Percentiles rank a stretch among this genome's conserved stretches.
Conservation (phyloP, 2,329 filamentous ascomycete genomes). For the Venturia nashicola region DNA sequence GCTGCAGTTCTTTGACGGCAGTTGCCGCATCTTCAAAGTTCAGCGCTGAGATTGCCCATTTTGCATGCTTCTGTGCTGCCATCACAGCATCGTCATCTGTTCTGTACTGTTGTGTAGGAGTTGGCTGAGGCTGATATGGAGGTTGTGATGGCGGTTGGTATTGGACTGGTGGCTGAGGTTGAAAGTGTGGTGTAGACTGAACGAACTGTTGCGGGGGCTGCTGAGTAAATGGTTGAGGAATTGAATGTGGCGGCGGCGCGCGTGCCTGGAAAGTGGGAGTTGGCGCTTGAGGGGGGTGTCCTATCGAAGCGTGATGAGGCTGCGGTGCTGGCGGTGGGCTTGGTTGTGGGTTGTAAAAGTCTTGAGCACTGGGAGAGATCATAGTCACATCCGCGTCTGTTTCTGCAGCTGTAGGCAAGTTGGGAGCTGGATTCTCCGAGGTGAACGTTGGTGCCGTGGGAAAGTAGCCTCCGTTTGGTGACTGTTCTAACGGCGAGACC, state of each 20-base stretch:
- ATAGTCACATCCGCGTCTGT: slow-evolving; percentile 4
- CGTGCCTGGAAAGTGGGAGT: slow-evolving; percentile 3
- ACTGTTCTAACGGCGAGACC: slow-evolving; percentile 41
- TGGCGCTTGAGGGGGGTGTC: slow-evolving; percentile 8
- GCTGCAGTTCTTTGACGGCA: slow-evolving; percentile 70
- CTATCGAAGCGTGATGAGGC: slow-evolving; percentile 5
- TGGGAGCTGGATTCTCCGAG: slow-evolving; percentile 23
- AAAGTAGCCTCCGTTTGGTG: slow-evolving; percentile 45
- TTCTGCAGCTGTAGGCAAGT: slow-evolving; percentile 22
- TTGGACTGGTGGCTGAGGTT: slow-evolving; percentile 16
- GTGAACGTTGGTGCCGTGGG: slow-evolving; percentile 40
- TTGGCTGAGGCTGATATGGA: slow-evolving; percentile 14
- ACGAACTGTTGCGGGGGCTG: not conserved
- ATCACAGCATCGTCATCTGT: slow-evolving; percentile 59
- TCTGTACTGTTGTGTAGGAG: slow-evolving; percentile 15
- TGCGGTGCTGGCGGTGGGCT: slow-evolving; percentile 7
- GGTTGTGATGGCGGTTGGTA: slow-evolving; percentile 16
- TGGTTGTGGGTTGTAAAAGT: slow-evolving; percentile 13
- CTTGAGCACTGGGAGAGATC: slow-evolving; percentile 2
- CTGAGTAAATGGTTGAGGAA: slow-evolving; percentile 11
- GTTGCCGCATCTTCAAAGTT: slow-evolving; percentile 95
- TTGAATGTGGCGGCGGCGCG: slow-evolving; percentile 26
- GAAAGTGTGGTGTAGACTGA: not conserved
- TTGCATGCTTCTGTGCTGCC: slow-evolving; percentile 86
- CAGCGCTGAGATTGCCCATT: slow-evolving; percentile 90